A percentile compares a stretch with the other conserved stretches of the same genome.
Evolutionary conservation across 1,284 basidiomycete genomes (phyloP).

Genomic region (Irpex rosettiformis): DNA sequence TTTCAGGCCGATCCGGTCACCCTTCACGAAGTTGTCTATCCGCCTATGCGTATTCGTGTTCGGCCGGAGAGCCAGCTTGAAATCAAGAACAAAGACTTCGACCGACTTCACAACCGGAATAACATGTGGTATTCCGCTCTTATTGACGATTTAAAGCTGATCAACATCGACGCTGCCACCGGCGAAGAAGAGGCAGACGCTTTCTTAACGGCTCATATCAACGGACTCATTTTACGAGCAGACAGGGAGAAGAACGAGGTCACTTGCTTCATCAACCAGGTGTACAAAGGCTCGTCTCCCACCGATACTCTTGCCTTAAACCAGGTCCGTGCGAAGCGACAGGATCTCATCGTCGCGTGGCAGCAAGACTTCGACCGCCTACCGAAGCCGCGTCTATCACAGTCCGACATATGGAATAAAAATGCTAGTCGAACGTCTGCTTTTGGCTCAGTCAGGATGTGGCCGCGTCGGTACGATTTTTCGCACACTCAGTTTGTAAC

Average conservation of each 20-base stretch:
- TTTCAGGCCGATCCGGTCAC: conserved; percentile 87
- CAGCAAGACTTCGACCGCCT: conserved; percentile 81
- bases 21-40: conserved; percentile 86
- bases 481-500: conserved; percentile 57
- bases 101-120: conserved; percentile 73
- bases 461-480: conserved; percentile 58
- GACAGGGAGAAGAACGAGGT: conserved; percentile 78
- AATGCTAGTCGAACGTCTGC: conserved; percentile 52
- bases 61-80: conserved; percentile 83
- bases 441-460: conserved; percentile 69
- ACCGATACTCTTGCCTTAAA: conserved; percentile 90
- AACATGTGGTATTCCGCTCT: conserved; percentile 66
- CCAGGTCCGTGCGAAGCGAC: conserved; percentile 81
- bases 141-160: conserved; percentile 70
- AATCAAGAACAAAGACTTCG: conserved; percentile 89
- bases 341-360: conserved; percentile 97
- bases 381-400: conserved; percentile 55
- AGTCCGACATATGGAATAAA: conserved; percentile 37
- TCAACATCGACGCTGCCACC: conserved; percentile 72
- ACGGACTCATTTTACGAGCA: conserved; percentile 67
- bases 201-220: conserved; percentile 56
- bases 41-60: conserved; percentile 83
- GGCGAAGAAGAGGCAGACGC: conserved; percentile 70
- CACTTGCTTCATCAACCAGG: conserved; percentile 68
- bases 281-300: conserved; percentile 77